Conservation (phyloP, 257 asterid genomes). For the Solanum peruvianum region DNA sequence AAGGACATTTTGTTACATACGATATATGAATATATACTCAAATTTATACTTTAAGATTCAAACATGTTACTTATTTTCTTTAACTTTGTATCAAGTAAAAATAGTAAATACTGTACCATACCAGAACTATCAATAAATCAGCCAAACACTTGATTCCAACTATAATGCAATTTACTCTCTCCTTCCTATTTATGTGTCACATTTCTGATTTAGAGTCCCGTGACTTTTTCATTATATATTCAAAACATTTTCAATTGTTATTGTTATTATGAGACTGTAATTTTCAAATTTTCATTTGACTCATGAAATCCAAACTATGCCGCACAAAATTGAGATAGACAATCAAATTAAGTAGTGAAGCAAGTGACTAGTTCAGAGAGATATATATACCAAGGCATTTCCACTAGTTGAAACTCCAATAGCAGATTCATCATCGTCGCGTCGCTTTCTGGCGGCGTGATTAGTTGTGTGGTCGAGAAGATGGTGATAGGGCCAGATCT, state of each 20-base stretch:
- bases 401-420: constrained; percentile 23
- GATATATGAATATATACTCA: not conserved
- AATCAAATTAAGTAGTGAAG: not conserved
- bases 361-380: not conserved
- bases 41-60: not conserved
- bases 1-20: not conserved
- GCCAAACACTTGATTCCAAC: not conserved
- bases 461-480: constrained; percentile 12
- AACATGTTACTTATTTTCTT: not conserved
- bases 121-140: not conserved
- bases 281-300: not conserved
- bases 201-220: too few species aligned
- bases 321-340: not conserved
- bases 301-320: not conserved
- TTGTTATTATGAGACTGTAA: too few species aligned
- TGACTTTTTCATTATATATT: too few species aligned
- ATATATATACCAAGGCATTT: constrained; percentile 8
- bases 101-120: not conserved
- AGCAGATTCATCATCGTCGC: constrained; percentile 20
- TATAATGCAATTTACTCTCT: not conserved
- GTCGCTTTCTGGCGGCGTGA: constrained; percentile 7
- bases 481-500: constrained; percentile 34
- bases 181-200: not conserved
- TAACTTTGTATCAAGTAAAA: not conserved
- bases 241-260: not conserved